phyloP scores from a whole-genome alignment of 1,139 yeast genomes.

The Yamadazyma aaseri region DNA sequence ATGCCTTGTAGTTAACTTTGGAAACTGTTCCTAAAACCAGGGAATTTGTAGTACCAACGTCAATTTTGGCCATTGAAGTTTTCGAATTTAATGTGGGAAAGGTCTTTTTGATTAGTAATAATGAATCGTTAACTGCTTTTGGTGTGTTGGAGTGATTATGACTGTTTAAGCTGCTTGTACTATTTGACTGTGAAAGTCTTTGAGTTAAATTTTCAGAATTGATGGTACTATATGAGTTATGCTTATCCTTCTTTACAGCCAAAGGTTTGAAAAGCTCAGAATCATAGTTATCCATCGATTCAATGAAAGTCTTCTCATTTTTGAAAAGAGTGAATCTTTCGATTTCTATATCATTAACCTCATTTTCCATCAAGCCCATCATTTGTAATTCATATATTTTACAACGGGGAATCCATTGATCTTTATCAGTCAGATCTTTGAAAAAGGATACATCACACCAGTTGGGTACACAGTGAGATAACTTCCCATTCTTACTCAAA shows the following conservation, averaged over 20 bases:
- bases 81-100: constrained; percentile 10
- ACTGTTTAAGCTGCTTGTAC: not conserved
- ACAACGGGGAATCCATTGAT: constrained; percentile 89
- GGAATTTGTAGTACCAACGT: constrained; percentile 29
- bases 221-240: constrained; percentile 4
- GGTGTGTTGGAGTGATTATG: constrained; percentile 8
- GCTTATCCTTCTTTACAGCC: constrained; percentile 5
- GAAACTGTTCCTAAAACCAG: constrained; percentile 42
- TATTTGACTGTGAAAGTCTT: not conserved
- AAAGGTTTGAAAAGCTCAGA: constrained; percentile 43
- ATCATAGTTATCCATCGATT: constrained; percentile 66
- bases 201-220: not conserved
- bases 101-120: constrained; percentile 11
- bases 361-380: constrained; percentile 98
- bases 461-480: constrained; percentile 82
- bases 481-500: constrained; percentile 34
- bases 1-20: constrained; percentile 24
- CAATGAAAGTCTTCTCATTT: constrained; percentile 36
- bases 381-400: constrained; percentile 93
- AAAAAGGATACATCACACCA: constrained; percentile 95
- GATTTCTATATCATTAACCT: constrained; percentile 62
- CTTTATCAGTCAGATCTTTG: constrained; percentile 50
- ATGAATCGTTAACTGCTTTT: constrained; percentile 13
- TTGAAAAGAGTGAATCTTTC: constrained; percentile 44
- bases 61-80: constrained; percentile 17